Base-by-base conservation (phyloP, 805 yeast species). In the Zygoascus ofunaensis region DNA sequence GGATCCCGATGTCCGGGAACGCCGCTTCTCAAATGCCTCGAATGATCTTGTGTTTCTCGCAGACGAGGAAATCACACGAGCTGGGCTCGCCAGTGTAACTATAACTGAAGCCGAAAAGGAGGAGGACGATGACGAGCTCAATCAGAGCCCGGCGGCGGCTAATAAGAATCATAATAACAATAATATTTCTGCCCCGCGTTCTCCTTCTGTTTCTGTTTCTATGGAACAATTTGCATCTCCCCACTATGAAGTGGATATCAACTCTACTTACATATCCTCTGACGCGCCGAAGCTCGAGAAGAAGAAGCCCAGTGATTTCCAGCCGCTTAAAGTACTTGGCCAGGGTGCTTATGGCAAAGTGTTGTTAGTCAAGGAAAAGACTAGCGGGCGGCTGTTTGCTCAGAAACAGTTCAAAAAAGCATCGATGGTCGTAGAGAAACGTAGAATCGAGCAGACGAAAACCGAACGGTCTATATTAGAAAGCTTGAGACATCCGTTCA, bases 281-380 rank as follows among this genome's bases (percentile, higher is more conserved):
- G 47, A 47, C 28, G 60, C 55, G n/a, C 30, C 30, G 7, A 26
- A 26, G 12, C 47, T 39, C 26, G 49, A 49, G 40, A 58, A 56
- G 49, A 57, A 59, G 50, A 42, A 43, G 1, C 63, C 64, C 1
- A 37, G 39, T 3, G 94, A 87, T 57, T 87, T 87, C 55, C 78
- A 74, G 53, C 82, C 84, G 2, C 62, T 87, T 4, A 81, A 77
- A 52, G 92, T 86, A 0, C 66, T 87, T 4, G 96, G 96, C 0
- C 74, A 79, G 42, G 96, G 96, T 2, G 87, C 95, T 2, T 87
- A 83, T 53, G 95, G 96, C 3, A 86, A 84, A 58, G 96, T 87
- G 2, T 64, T 84, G 5, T 64, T 87, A 19, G 95, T 87, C 1
- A 75, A 77, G 41, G 87, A 87, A 57, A 68, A 61, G 42, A 49